A percentile compares a stretch with the other conserved stretches of the same genome.
These are phyloP conservation scores for Kodamaea restingae DNA, from an alignment of 805 yeast genomes.

Conservation along the genomic window DNA sequence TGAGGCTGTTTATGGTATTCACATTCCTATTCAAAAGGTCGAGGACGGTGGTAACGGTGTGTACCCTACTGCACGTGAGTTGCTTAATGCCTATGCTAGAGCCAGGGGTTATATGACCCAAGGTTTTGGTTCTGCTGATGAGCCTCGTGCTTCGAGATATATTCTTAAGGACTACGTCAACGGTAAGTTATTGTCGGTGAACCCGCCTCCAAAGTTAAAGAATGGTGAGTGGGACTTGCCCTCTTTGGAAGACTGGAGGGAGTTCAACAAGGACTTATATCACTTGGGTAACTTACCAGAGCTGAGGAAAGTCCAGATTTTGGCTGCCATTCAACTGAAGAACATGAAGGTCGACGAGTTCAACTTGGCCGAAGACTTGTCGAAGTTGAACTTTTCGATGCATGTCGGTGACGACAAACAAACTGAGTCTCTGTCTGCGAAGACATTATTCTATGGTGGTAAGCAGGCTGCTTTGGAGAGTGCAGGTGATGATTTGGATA, in stretches of 20 bases:
- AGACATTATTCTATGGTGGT: constrained; percentile 67
- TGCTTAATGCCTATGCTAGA: constrained; percentile 87
- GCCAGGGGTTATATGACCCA: constrained; percentile 98
- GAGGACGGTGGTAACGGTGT: constrained; percentile 86
- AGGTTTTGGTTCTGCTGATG: constrained; percentile 96
- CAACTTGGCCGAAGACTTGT: constrained; percentile 65
- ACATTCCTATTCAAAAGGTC: constrained; percentile 65
- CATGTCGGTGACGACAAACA: constrained; percentile 48
- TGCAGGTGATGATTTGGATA: constrained; percentile 79
- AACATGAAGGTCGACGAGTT: constrained; percentile 49
- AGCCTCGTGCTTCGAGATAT: constrained; percentile 88
- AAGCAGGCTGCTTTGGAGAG: constrained; percentile 74
- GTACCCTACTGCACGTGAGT: constrained; percentile 82
- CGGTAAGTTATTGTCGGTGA: constrained; percentile 79
- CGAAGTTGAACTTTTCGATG: constrained; percentile 71
- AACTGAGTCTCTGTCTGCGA: constrained; percentile 16
- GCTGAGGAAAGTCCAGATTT: constrained; percentile 66
- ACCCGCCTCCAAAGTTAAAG: constrained; percentile 74
- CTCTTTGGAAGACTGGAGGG: constrained; percentile 35
- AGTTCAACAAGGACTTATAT: constrained; percentile 74
- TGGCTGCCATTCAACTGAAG: constrained; percentile 57
- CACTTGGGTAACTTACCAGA: constrained; percentile 63
- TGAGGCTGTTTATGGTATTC: constrained; percentile 92
- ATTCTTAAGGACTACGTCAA: constrained; percentile 91
- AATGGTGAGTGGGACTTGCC: constrained; percentile 57